These are phyloP conservation scores for Hamamelis virginiana DNA, from an alignment of 164 flowering plant genomes.

Conservation along the genomic window DNA sequence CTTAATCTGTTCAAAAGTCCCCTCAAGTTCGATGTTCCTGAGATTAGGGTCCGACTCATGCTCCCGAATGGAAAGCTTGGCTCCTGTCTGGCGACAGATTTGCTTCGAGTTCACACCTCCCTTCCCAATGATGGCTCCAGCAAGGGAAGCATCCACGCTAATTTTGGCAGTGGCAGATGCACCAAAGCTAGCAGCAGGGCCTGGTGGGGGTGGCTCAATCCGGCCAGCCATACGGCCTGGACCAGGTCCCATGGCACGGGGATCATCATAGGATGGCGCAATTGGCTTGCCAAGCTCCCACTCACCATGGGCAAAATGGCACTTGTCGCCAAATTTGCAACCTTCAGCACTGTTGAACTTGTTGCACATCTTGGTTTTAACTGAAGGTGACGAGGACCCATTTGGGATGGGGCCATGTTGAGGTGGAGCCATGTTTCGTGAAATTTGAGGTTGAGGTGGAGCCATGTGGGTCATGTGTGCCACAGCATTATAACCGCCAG, in stretches of 20 bases:
- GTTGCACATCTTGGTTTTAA: conserved; percentile 72
- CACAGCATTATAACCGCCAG: conserved; percentile 79
- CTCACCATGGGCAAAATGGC: conserved; percentile 88
- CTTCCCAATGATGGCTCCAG: conserved; percentile 93
- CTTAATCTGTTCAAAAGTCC: conserved; percentile 87
- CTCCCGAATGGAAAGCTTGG: conserved; percentile 74
- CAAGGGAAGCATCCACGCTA: conserved; percentile 85
- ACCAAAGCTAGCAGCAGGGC: conserved; percentile 72
- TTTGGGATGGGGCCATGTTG: conserved; percentile 33
- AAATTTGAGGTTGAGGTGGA: conserved; percentile 30
- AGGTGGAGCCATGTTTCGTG: conserved; percentile 36
- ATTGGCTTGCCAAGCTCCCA: conserved; percentile 77
- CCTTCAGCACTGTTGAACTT: conserved; percentile 73
- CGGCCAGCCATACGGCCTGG: conserved; percentile 38
- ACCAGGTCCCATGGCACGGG: conserved; percentile 35
- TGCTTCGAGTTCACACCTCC: conserved; percentile 92
- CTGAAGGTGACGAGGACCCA: conserved; percentile 36
- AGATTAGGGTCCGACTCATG: conserved; percentile 79
- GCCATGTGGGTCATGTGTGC: conserved; percentile 68
- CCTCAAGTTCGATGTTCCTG: conserved; percentile 88
- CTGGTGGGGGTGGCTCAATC: conserved; percentile 42
- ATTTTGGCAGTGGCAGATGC: conserved; percentile 84
- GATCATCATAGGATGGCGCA: conserved; percentile 49
- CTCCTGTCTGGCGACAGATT: conserved; percentile 82
- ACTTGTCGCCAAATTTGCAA: conserved; percentile 88